These are phyloP conservation scores for Colletotrichum sp. DNA, from an alignment of 2,329 filamentous ascomycete genomes.

Conservation along the genomic window DNA sequence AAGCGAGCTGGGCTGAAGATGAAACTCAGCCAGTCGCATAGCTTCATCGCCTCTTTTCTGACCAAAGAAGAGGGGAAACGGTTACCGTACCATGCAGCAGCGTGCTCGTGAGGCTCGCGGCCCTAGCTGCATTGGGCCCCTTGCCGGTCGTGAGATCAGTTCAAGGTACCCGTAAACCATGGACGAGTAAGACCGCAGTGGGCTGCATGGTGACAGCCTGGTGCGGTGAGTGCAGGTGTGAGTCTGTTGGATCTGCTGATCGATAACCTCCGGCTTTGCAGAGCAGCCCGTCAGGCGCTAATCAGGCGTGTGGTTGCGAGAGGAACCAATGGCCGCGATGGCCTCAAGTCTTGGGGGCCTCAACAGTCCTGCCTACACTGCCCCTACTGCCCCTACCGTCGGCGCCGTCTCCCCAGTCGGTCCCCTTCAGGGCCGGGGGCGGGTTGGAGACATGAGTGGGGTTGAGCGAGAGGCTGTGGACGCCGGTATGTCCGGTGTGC, in stretches of 20 bases:
- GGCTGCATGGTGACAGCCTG: background rate
- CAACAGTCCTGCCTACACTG: background rate
- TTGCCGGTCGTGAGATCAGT: background rate
- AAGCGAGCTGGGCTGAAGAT: constrained; percentile 14
- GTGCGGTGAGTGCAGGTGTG: background rate
- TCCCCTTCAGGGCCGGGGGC: background rate
- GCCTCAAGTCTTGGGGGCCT: constrained; percentile 6
- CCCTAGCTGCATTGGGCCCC: background rate
- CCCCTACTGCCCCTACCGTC: background rate
- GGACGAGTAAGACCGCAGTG: background rate
- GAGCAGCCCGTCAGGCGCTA: constrained; percentile 2
- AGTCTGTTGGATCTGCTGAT: constrained; percentile 18
- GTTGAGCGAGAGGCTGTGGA: constrained; percentile 1
- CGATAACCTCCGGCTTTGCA: background rate
- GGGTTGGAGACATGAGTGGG: background rate
- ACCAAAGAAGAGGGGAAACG: background rate
- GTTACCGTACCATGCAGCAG: constrained; percentile 9
- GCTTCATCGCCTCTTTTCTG: background rate
- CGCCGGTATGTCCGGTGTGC: constrained; percentile 14
- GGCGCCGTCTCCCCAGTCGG: background rate
- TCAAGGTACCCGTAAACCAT: background rate
- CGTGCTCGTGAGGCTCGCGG: background rate
- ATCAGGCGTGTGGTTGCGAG: background rate
- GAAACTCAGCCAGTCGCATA: constrained; percentile 20
- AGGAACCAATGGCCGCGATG: constrained; percentile 13